A percentile compares a stretch with the other conserved stretches of the same genome.
phyloP scores from a whole-genome alignment of 148 eudicot species.

The Vaccinium macrocarpon region DNA sequence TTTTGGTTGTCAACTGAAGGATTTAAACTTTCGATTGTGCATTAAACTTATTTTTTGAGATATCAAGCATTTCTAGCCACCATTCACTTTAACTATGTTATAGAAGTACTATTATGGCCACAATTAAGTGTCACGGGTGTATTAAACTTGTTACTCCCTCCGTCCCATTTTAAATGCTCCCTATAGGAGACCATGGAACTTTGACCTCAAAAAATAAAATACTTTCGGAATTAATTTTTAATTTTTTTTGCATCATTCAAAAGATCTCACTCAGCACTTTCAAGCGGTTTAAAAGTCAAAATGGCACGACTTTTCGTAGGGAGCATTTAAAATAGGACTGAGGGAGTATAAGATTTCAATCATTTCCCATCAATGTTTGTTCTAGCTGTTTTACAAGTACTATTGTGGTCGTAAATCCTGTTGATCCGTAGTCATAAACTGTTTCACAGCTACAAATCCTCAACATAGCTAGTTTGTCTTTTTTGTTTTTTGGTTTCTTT shows the following conservation, averaged over 20 bases:
- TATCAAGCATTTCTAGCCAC: not conserved
- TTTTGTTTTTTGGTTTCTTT: not conserved
- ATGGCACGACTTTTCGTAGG: too few relatives aligned
- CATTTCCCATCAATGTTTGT: not conserved
- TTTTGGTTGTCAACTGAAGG: not conserved
- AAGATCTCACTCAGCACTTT: too few relatives aligned
- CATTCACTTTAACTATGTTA: not conserved
- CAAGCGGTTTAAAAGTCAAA: too few relatives aligned
- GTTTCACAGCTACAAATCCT: not conserved
- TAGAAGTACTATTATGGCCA: not conserved
- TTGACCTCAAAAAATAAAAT: too few relatives aligned
- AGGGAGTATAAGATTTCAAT: not conserved
- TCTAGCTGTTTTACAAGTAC: not conserved
- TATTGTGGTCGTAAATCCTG: not conserved
- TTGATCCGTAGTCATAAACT: not conserved
- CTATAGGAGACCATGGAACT: too few relatives aligned
- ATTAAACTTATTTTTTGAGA: conserved; percentile 8
- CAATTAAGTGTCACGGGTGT: not conserved
- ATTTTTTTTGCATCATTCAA: too few relatives aligned
- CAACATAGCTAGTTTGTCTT: not conserved
- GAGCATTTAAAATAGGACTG: too few relatives aligned
- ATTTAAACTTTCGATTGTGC: not conserved
- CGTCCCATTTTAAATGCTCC: too few relatives aligned
- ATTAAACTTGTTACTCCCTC: not conserved
- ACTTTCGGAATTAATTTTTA: too few relatives aligned